A percentile compares a stretch with the other conserved stretches of the same genome.
phyloP scores from a whole-genome alignment of 345 rosid genomes.

The Cardamine resedifolia region DNA sequence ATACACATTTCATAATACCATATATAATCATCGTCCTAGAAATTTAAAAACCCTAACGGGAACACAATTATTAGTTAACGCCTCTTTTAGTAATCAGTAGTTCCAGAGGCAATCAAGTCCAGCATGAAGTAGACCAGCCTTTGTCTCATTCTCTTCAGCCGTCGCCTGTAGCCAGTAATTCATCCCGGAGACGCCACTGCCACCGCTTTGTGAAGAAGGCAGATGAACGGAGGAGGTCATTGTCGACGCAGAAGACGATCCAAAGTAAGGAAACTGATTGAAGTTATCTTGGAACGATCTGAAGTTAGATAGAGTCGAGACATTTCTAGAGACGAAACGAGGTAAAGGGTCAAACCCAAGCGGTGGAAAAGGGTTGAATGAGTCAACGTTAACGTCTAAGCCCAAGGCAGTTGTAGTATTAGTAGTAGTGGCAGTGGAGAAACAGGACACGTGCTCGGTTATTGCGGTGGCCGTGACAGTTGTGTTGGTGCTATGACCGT shows the following conservation, averaged over 20 bases:
- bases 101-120: constrained; percentile 88
- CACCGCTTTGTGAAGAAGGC: constrained; percentile 29
- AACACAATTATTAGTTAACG: constrained; percentile 7
- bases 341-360: constrained; percentile 35
- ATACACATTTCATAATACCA: constrained; percentile 16
- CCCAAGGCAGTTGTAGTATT: constrained; percentile 46
- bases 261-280: constrained; percentile 55
- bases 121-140: constrained; percentile 45
- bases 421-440: constrained; percentile 86
- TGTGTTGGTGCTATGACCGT: constrained; percentile 64
- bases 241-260: constrained; percentile 38
- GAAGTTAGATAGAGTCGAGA: constrained; percentile 58
- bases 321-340: constrained; percentile 39
- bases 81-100: constrained; percentile 28
- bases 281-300: constrained; percentile 84
- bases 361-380: constrained; percentile 33
- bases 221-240: constrained; percentile 18
- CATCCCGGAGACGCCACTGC: constrained; percentile 18
- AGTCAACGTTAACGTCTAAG: constrained; percentile 31
- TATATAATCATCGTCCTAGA: constrained; percentile 14
- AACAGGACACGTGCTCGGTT: constrained; percentile 99
- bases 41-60: constrained; percentile 13
- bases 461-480: constrained; percentile 47
- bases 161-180: constrained; percentile 40
- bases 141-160: constrained; percentile 41